These are phyloP conservation scores for Solanum clarkiae DNA, from an alignment of 257 asterid genomes.

Conservation along the genomic window DNA sequence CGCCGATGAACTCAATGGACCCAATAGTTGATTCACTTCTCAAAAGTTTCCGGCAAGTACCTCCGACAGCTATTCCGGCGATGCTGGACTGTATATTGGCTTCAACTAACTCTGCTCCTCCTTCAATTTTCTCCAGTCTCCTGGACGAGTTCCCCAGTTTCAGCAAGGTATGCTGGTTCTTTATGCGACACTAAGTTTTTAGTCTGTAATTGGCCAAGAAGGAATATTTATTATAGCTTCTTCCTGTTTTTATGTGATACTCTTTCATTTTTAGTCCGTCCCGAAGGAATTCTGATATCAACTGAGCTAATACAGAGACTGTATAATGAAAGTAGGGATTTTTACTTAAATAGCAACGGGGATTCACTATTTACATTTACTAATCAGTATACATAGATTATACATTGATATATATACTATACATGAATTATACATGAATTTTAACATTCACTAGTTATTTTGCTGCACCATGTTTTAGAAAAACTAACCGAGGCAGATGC, in stretches of 20 bases:
- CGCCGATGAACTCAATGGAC: slow-evolving; percentile 23
- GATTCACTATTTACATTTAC: background rate
- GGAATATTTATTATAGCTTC: background rate
- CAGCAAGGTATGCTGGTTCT: slow-evolving; percentile 29
- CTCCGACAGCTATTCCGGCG: slow-evolving; percentile 61
- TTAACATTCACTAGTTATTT: background rate
- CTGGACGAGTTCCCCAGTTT: slow-evolving; percentile 42
- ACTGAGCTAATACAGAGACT: background rate
- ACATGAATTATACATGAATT: background rate
- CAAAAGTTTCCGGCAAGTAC: slow-evolving; percentile 62
- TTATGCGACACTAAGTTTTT: background rate
- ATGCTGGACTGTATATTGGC: slow-evolving; percentile 68
- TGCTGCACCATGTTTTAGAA: background rate
- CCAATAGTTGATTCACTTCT: slow-evolving; percentile 35
- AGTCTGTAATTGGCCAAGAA: background rate
- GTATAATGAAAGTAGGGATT: background rate
- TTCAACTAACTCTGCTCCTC: slow-evolving; percentile 48
- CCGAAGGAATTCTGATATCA: background rate
- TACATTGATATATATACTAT: background rate
- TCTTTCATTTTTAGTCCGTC: background rate
- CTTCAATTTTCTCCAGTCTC: slow-evolving; percentile 40
- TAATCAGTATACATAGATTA: background rate
- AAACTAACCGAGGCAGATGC: background rate
- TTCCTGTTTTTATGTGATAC: background rate
- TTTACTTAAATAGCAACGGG: background rate